These are phyloP conservation scores for Pseudogymnoascus sp. DNA, from an alignment of 2,329 filamentous ascomycete species.

Conservation along the genomic window DNA sequence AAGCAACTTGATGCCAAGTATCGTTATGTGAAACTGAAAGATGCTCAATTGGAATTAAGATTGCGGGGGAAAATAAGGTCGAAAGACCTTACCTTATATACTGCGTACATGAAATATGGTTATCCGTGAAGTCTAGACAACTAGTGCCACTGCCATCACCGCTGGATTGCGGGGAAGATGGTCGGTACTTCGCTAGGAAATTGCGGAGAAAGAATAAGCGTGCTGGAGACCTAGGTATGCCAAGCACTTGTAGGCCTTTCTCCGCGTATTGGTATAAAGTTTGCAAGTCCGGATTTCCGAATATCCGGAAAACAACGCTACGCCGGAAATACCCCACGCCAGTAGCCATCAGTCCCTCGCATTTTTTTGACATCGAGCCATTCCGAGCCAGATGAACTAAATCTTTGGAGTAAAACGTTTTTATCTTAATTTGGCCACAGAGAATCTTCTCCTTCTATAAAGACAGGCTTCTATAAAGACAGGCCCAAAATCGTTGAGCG, in stretches of 20 bases:
- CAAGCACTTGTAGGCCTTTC: background rate
- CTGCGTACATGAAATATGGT: background rate
- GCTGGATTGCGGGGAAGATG: background rate
- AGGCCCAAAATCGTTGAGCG: background rate
- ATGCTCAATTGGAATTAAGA: background rate
- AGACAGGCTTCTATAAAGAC: background rate
- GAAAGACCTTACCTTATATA: background rate
- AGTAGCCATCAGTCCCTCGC: background rate
- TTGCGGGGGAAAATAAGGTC: background rate
- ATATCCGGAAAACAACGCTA: background rate
- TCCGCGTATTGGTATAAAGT: background rate
- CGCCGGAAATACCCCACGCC: background rate
- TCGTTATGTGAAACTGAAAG: background rate
- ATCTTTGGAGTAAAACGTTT: background rate
- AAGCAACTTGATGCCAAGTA: background rate
- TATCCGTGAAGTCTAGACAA: background rate
- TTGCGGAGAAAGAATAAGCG: background rate
- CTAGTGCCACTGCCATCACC: background rate
- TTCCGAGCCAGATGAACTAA: background rate
- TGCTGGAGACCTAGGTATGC: background rate
- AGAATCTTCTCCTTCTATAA: background rate
- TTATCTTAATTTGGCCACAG: background rate
- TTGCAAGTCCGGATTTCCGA: background rate
- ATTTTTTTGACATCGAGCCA: background rate
- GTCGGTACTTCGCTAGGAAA: background rate